Conservation (phyloP, 2,329 filamentous ascomycete genomes). For the Emmonsiellopsis sp. region DNA sequence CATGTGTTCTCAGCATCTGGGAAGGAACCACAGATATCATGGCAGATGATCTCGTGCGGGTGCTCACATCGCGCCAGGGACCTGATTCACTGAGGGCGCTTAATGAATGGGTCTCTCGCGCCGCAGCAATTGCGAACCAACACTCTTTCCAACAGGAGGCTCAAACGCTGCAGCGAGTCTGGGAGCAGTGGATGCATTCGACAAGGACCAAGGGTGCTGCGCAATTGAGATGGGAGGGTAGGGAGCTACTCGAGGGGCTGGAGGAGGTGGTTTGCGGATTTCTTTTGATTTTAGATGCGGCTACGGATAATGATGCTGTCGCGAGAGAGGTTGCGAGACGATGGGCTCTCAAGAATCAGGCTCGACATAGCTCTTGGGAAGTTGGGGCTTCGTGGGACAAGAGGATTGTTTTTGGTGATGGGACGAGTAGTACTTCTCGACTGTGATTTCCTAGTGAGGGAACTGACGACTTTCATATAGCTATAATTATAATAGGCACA, state of each 20-base stretch:
- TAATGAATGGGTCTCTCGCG: constrained; percentile 36
- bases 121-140: constrained; percentile 39
- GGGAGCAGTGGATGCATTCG: constrained; percentile 9
- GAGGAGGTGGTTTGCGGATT: constrained; percentile 23
- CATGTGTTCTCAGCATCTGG: constrained; percentile 57
- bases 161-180: constrained; percentile 20
- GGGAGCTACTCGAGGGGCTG: constrained; percentile 22
- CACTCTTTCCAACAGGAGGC: constrained; percentile 35
- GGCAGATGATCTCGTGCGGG: constrained; percentile 41
- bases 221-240: constrained; percentile 22
- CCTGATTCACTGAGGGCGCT: constrained; percentile 14
- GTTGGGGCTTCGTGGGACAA: constrained; percentile 12
- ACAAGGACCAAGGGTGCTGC: constrained; percentile 13
- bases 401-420: constrained; percentile 13
- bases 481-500: too few relatives aligned
- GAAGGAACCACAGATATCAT: constrained; percentile 64
- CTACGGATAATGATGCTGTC: constrained; percentile 22
- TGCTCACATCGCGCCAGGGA: constrained; percentile 25
- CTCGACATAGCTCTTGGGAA: constrained; percentile 7
- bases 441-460: not conserved
- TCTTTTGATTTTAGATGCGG: constrained; percentile 25
- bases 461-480: not conserved
- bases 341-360: constrained; percentile 7
- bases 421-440: not conserved
- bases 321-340: constrained; percentile 18